These are phyloP conservation scores for Lojkania enalia DNA, from an alignment of 2,329 filamentous ascomycete species.

Conservation along the genomic window DNA sequence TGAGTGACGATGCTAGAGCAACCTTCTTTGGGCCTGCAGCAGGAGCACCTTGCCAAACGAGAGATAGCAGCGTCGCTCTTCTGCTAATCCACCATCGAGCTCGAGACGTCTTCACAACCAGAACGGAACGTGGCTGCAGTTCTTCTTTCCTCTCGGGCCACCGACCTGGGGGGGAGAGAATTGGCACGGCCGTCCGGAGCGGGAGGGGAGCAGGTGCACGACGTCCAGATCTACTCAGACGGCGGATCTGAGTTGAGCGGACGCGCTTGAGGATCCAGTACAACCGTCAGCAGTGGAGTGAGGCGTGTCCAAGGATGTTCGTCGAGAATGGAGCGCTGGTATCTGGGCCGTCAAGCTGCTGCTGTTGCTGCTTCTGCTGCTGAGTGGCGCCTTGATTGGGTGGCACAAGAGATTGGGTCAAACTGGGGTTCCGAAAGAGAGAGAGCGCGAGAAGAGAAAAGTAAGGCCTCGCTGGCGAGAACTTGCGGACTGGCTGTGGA, in stretches of 20 bases:
- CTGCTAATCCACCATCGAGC: constrained; percentile 28
- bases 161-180: constrained; percentile 18
- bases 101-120: constrained; percentile 23
- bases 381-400: constrained; percentile 25
- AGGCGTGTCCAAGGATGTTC: constrained; percentile 9
- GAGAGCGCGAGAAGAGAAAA: constrained; percentile 20
- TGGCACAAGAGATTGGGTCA: constrained; percentile 28
- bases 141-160: constrained; percentile 13
- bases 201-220: constrained; percentile 20
- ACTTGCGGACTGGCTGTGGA: not conserved
- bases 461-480: constrained; percentile 2
- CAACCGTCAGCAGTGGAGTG: constrained; percentile 27
- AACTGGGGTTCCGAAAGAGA: constrained; percentile 19
- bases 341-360: no score
- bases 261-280: constrained; percentile 19
- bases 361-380: constrained; percentile 17
- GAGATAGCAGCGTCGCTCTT: constrained; percentile 26
- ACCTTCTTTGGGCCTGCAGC: constrained; percentile 25
- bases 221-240: constrained; percentile 25
- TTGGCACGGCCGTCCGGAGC: constrained; percentile 21
- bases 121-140: constrained; percentile 42
- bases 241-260: constrained; percentile 26
- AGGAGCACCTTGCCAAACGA: constrained; percentile 33
- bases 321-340: constrained; percentile 4
- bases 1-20: constrained; percentile 21